Percentiles rank a stretch among this genome's conserved stretches.
Conservation (phyloP, 108 stramenopile species). For the Nitzschia palea region DNA sequence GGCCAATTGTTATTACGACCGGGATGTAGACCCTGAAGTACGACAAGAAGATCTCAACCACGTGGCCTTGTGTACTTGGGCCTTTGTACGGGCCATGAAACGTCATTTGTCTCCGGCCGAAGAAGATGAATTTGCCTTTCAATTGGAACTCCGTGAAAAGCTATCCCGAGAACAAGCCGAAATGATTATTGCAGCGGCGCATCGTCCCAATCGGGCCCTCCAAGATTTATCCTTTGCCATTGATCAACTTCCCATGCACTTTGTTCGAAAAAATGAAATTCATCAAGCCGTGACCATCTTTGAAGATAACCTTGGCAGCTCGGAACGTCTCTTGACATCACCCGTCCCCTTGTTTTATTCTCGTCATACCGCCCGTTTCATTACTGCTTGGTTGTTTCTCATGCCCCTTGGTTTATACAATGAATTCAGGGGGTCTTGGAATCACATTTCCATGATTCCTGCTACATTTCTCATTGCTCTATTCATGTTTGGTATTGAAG, state of each 20-base stretch:
- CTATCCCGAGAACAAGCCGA: slow-evolving; percentile 40
- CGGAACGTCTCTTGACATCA: slow-evolving; percentile 48
- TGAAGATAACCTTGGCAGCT: slow-evolving; percentile 8
- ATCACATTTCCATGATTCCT: slow-evolving; percentile 47
- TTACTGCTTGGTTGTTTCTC: slow-evolving; percentile 50
- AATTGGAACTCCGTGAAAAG: slow-evolving; percentile 33
- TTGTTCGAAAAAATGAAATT: slow-evolving; percentile 59
- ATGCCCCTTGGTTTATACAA: slow-evolving; percentile 61
- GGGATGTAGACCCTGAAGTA: slow-evolving; percentile 18
- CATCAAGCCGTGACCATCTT: slow-evolving; percentile 56
- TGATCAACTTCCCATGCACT: slow-evolving; percentile 68
- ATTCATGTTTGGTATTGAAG: slow-evolving; percentile 78
- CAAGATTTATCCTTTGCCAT: slow-evolving; percentile 52
- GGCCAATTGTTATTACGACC: slow-evolving; percentile 61
- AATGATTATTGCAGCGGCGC: slow-evolving; percentile 52
- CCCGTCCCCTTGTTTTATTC: slow-evolving; percentile 62
- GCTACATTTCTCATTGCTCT: slow-evolving; percentile 32
- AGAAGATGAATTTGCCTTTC: slow-evolving; percentile 65
- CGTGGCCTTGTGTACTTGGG: slow-evolving; percentile 66
- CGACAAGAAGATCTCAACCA: slow-evolving; percentile 52
- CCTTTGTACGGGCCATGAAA: slow-evolving; percentile 67
- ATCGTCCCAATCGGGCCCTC: slow-evolving; percentile 63
- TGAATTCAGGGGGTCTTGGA: slow-evolving; percentile 38
- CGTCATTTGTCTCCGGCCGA: slow-evolving; percentile 63
- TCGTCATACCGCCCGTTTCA: slow-evolving; percentile 69